Percentiles rank a stretch among this genome's conserved stretches.
Evolutionary conservation across 345 rosid species (phyloP).

Genomic region (Gossypium turneri): DNA sequence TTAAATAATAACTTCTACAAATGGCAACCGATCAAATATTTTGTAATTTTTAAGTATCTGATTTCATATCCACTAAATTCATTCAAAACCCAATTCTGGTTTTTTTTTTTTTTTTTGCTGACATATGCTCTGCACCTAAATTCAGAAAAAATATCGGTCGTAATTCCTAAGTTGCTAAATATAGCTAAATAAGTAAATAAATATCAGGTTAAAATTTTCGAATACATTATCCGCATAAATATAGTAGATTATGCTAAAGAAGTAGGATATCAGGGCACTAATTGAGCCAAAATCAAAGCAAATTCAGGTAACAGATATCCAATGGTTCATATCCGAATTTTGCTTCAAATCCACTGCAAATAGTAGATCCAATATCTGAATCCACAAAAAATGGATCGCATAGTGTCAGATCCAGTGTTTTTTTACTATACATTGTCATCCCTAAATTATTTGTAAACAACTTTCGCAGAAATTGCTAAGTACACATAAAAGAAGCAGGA

Average conservation of each 20-base stretch:
- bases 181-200: background rate
- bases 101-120: background rate
- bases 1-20: background rate
- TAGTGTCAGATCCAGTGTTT: background rate
- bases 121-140: background rate
- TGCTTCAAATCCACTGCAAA: background rate
- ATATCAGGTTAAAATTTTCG: background rate
- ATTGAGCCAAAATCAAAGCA: background rate
- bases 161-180: background rate
- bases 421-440: background rate
- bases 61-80: background rate
- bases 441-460: background rate
- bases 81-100: background rate
- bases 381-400: background rate
- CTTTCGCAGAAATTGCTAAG: background rate
- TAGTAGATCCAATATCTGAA: background rate
- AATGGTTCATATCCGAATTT: background rate
- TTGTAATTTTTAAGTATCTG: background rate
- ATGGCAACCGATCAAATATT: background rate
- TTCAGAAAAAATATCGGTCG: background rate
- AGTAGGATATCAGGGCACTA: background rate
- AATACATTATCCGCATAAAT: background rate
- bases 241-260: background rate
- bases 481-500: background rate
- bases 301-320: background rate